A percentile compares a stretch with the other conserved stretches of the same genome.
phyloP scores from a whole-genome alignment of 257 asterid genomes.

The Nicotiana sylvestris region DNA sequence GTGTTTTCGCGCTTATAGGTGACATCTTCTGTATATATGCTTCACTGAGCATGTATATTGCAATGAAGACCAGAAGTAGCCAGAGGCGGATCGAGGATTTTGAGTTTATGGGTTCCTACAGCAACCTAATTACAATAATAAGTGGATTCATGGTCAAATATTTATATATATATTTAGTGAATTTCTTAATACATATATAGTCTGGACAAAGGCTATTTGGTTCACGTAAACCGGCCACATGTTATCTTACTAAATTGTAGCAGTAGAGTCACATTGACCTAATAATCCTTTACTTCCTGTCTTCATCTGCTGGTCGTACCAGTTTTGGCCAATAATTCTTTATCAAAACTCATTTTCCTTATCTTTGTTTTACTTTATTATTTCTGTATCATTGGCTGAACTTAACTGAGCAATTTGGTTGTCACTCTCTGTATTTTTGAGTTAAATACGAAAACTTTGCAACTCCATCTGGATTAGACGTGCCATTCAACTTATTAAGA shows the following conservation, averaged over 20 bases:
- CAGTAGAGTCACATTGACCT: not conserved
- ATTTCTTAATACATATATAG: too few relatives aligned
- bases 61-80: not conserved
- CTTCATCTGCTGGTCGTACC: too few relatives aligned
- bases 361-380: not conserved
- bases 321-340: not conserved
- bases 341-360: not conserved
- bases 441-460: not conserved
- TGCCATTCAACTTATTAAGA: too few relatives aligned
- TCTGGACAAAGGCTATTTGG: too few relatives aligned
- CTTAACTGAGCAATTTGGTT: not conserved
- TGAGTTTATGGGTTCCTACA: too few relatives aligned
- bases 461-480: not conserved
- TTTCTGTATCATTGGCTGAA: not conserved
- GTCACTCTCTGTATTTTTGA: not conserved
- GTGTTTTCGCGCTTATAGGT: slow-evolving; percentile 28
- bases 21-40: not conserved
- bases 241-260: not conserved
- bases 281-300: not conserved
- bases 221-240: too few relatives aligned
- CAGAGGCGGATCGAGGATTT: too few relatives aligned
- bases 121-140: too few relatives aligned
- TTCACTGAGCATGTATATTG: not conserved
- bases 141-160: too few relatives aligned
- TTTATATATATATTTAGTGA: too few relatives aligned